These are phyloP conservation scores for Monascus purpureus DNA, from an alignment of 495 filamentous ascomycete genomes.

Conservation along the genomic window DNA sequence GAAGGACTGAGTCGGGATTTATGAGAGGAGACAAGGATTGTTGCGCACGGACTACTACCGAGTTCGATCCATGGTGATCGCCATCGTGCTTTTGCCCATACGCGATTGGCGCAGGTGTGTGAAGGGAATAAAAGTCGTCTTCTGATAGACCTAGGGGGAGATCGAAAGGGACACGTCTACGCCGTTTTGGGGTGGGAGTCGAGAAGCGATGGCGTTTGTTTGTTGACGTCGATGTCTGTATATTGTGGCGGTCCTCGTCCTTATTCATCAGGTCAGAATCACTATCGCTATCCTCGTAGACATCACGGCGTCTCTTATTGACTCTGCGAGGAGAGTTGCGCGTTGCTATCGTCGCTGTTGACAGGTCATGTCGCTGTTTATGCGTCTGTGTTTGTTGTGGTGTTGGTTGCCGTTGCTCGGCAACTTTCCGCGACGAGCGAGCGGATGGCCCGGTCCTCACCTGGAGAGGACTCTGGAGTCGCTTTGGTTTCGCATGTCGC, in stretches of 20 bases:
- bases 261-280: constrained; percentile 16
- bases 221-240: constrained; percentile 9
- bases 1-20: constrained; percentile 23
- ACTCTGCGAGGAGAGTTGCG: constrained; percentile 32
- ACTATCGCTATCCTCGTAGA: constrained; percentile 33
- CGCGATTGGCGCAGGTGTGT: no score
- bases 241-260: constrained; percentile 9
- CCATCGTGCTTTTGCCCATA: no score
- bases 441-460: constrained; percentile 38
- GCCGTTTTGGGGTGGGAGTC: constrained; percentile 62
- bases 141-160: constrained; percentile 53
- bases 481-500: constrained; percentile 23
- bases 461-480: constrained; percentile 36
- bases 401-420: constrained; percentile 19
- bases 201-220: constrained; percentile 28
- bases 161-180: constrained; percentile 48
- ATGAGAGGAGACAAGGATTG: no score
- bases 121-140: constrained; percentile 48
- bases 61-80: no score
- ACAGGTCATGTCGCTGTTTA: background rate
- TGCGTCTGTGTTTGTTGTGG: constrained; percentile 8
- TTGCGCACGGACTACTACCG: no score
- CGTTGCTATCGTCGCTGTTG: constrained; percentile 7
- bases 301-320: constrained; percentile 49
- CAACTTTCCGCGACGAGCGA: constrained; percentile 27